Conservation (phyloP, 768 basidiomycete genomes). For the Mycena sanguinolenta region DNA sequence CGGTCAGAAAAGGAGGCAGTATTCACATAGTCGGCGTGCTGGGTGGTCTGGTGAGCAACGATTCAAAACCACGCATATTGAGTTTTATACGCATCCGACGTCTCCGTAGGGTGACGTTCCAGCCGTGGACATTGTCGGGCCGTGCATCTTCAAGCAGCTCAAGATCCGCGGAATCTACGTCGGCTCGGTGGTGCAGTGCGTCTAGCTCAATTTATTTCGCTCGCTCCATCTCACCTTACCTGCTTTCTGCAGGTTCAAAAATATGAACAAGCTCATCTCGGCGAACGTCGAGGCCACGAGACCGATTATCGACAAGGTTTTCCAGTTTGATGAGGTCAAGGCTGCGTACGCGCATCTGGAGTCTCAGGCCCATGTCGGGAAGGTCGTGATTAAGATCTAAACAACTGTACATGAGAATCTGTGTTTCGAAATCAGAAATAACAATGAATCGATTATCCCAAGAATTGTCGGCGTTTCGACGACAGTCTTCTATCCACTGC, state of each 20-base stretch:
- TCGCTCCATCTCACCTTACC: neutral
- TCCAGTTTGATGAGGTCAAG: neutral
- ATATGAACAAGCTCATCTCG: conserved; percentile 3
- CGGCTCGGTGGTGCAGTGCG: neutral
- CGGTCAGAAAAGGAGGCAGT: conserved; percentile 66
- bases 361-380: neutral
- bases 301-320: neutral
- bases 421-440: no score
- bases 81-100: neutral
- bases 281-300: neutral
- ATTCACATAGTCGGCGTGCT: conserved; percentile 44
- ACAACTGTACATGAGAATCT: neutral
- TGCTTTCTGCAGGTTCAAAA: neutral
- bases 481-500: no score
- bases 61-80: neutral
- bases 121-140: neutral
- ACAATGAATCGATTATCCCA: no score
- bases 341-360: neutral
- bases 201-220: neutral
- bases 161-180: no score
- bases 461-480: no score
- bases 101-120: neutral
- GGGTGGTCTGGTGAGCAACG: neutral
- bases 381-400: neutral
- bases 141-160: no score